These are phyloP conservation scores for Aspergillus sp. DNA, from an alignment of 2,329 filamentous ascomycete genomes.

Conservation along the genomic window DNA sequence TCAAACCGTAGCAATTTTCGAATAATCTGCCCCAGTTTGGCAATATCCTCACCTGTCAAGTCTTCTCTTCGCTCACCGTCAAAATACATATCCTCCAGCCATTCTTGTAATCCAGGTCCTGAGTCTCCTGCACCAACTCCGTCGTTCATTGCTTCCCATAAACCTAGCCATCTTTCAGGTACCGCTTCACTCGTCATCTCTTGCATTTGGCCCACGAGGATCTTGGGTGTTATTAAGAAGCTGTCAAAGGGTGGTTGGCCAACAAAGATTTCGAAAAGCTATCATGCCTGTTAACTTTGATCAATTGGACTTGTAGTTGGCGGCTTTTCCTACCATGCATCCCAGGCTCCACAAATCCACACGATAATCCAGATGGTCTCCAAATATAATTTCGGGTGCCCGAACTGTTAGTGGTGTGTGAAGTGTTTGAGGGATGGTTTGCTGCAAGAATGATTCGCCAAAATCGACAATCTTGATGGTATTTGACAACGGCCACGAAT, in stretches of 20 bases:
- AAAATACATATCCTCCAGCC: constrained; percentile 34
- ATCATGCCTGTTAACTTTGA: constrained; percentile 7
- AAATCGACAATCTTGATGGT: constrained; percentile 31
- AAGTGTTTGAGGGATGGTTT: constrained; percentile 17
- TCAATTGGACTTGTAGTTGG: background rate
- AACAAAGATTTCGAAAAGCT: constrained; percentile 34
- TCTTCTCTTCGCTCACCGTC: constrained; percentile 12
- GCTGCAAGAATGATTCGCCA: constrained; percentile 28
- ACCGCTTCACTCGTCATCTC: constrained; percentile 27
- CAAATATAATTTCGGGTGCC: constrained; percentile 33
- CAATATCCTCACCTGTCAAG: constrained; percentile 14
- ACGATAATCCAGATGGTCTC: constrained; percentile 26
- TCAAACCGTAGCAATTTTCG: constrained; percentile 6
- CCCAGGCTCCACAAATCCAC: constrained; percentile 35
- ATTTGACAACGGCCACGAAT: constrained; percentile 5
- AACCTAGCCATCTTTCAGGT: constrained; percentile 26
- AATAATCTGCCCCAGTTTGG: background rate
- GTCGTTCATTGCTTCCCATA: constrained; percentile 19
- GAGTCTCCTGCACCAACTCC: constrained; percentile 6
- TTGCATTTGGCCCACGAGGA: constrained; percentile 30
- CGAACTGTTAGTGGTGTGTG: constrained; percentile 28
- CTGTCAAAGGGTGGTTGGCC: constrained; percentile 34
- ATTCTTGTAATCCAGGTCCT: constrained; percentile 24
- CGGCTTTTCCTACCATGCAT: constrained; percentile 23
- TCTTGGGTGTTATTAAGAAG: constrained; percentile 24